Evolutionary conservation across 805 yeast species (phyloP).

Genomic region (Ogataea nonfermentans): DNA sequence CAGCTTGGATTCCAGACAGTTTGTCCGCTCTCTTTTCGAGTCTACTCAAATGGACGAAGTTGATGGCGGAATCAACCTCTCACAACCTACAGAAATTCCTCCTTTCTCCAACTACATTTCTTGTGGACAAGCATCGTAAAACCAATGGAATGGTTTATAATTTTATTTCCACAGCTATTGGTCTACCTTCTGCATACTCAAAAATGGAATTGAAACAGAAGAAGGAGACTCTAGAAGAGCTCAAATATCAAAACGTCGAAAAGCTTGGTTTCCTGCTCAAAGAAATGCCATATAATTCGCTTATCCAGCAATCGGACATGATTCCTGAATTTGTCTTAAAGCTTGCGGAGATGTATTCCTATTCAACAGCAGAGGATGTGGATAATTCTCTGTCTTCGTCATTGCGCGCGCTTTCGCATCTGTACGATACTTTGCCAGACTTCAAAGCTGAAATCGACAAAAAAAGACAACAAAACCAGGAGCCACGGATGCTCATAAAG

Average conservation of each 20-base stretch:
- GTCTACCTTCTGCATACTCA: constrained; percentile 38
- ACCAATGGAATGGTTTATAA: constrained; percentile 16
- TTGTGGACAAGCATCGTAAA: constrained; percentile 21
- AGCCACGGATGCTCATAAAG: constrained; percentile 45
- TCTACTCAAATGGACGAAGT: constrained; percentile 17
- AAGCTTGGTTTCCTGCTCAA: constrained; percentile 37
- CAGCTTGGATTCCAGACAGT: constrained; percentile 26
- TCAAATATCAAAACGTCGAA: constrained; percentile 33
- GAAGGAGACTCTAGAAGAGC: constrained; percentile 19
- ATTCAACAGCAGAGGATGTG: neutral
- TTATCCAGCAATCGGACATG: neutral
- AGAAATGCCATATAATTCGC: constrained; percentile 32
- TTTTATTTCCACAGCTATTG: constrained; percentile 33
- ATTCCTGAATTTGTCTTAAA: constrained; percentile 1
- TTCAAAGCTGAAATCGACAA: constrained; percentile 2
- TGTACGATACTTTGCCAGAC: constrained; percentile 11
- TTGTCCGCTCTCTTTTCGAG: constrained; percentile 6
- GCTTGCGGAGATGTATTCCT: neutral
- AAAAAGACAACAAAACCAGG: constrained; percentile 17
- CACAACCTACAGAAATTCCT: constrained; percentile 16
- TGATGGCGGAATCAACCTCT: constrained; percentile 15
- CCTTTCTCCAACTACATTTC: constrained; percentile 28
- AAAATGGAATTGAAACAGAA: constrained; percentile 28
- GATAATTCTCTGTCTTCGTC: constrained; percentile 11
- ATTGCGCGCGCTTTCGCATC: constrained; percentile 9